Base-by-base conservation (phyloP, 1,284 basidiomycete species). In the Ganoderma meredithae region DNA sequence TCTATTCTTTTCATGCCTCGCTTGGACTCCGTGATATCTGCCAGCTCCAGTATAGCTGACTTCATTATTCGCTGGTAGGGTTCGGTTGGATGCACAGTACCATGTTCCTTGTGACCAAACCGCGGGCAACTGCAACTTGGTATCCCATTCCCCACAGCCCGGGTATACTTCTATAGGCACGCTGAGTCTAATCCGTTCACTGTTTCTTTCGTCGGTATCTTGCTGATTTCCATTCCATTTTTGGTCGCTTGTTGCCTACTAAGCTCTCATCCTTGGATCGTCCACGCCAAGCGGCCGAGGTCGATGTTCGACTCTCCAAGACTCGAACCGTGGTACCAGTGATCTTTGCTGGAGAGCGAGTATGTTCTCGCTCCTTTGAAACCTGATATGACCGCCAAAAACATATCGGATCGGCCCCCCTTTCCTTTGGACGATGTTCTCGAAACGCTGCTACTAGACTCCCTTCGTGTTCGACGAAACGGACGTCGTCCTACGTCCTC, bases 401-500 rank as follows among this genome's bases (percentile, higher is more conserved):
- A 13, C 39, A 4, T 33, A 41, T 41, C 39, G 9, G 13, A n/a
- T 60, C 58, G 9, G 22, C 12, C 19, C 7, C 12, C 4, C n/a
- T 8, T 19, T 36, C 31, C 8, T 33, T 55, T 22, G 33, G 19
- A 60, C n/a, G 10, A 64, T 67, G 62, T 65, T 31, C 55, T 53
- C 67, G 19, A 72, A 72, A 25, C 59, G 68, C n/a, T 72, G 76
- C 66, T 71, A 75, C 63, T 31, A 31, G n/a, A 73, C 79, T n/a
- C 33, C 58, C 33, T 77, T 85, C 69, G 80, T 87, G 69, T 82
- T 85, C 74, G 86, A 86, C 76, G 74, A 87, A 33, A 85, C 86
- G n/a, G 87, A 87, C 69, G 86, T 87, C 39, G 79, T 88, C 36
- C 86, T 87, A 87, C 69, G 86, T 87, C 39, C 79, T 88, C 36